Conservation (phyloP, 352 stramenopile genomes). For the Phytopythium montanum region DNA sequence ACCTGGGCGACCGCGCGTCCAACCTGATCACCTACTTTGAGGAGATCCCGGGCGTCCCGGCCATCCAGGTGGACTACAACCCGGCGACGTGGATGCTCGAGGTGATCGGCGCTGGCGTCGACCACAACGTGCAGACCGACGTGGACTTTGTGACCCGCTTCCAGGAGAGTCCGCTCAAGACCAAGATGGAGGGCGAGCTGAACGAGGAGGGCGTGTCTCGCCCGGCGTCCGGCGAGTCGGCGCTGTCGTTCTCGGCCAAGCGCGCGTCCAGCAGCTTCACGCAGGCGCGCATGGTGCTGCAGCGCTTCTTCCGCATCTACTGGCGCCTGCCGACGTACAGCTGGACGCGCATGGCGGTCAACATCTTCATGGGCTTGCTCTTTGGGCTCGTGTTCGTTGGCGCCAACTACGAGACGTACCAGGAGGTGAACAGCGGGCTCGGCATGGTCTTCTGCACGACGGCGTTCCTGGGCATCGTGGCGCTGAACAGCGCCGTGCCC, state of each 20-base stretch:
- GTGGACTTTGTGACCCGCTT: constrained; percentile 30
- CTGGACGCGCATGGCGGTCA: constrained; percentile 47
- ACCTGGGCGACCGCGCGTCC: constrained; percentile 16
- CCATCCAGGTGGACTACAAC: constrained; percentile 53
- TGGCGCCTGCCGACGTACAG: constrained; percentile 80
- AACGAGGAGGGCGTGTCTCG: constrained; percentile 16
- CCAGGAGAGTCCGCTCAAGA: constrained; percentile 16
- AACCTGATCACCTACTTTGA: constrained; percentile 48
- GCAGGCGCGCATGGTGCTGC: constrained; percentile 33
- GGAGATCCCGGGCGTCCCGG: constrained; percentile 22
- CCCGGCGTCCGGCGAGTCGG: constrained; percentile 8
- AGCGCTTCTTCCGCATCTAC: constrained; percentile 66
- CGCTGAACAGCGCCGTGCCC: constrained; percentile 62
- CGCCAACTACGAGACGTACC: constrained; percentile 29
- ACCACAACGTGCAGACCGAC: constrained; percentile 16
- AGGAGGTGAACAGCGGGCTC: constrained; percentile 39
- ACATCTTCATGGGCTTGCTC: constrained; percentile 44
- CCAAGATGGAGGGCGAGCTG: constrained; percentile 20
- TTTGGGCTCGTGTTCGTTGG: constrained; percentile 48
- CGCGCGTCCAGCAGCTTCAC: constrained; percentile 18
- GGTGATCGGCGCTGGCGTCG: constrained; percentile 43
- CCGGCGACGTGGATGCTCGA: constrained; percentile 82
- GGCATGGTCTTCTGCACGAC: constrained; percentile 79
- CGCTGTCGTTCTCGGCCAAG: constrained; percentile 30
- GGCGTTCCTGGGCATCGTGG: constrained; percentile 74